Evolutionary conservation across 2,329 filamentous ascomycete genomes (phyloP).

Genomic region (Lanzia echinophila): DNA sequence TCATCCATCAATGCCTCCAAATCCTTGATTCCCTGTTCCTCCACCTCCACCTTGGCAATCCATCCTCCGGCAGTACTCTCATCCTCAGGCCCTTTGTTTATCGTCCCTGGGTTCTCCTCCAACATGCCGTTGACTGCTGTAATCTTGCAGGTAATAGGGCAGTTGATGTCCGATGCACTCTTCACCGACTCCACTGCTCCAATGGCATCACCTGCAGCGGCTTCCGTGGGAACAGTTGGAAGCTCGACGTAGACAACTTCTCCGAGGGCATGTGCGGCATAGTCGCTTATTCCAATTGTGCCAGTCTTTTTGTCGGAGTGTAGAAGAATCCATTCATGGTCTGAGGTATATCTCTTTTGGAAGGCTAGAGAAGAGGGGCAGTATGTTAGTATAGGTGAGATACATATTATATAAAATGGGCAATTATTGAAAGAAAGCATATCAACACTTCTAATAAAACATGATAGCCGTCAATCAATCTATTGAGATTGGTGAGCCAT

Average conservation of each 20-base stretch:
- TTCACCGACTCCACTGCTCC: conserved; percentile 98
- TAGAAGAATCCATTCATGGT: conserved; percentile 97
- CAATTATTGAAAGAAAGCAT: neutral
- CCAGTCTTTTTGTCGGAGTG: conserved; percentile 75
- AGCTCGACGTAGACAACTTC: conserved; percentile 98
- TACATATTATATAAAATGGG: neutral
- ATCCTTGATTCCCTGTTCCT: conserved; percentile 58
- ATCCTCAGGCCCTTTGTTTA: conserved; percentile 87
- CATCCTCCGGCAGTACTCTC: conserved; percentile 70
- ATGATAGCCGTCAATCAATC: neutral
- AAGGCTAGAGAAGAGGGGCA: neutral
- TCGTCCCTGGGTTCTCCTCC: conserved; percentile 76
- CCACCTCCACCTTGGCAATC: conserved; percentile 82
- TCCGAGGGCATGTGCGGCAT: conserved; percentile 85
- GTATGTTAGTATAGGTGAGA: neutral
- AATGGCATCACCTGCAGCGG: conserved; percentile 73
- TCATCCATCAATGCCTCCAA: conserved; percentile 70
- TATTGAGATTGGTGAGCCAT: no score
- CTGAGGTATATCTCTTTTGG: conserved; percentile 81
- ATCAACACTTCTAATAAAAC: neutral
- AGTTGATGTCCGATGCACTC: conserved; percentile 94
- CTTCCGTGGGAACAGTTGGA: conserved; percentile 61
- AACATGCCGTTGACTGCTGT: conserved; percentile 66
- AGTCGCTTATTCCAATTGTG: conserved; percentile 78
- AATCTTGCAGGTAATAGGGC: conserved; percentile 74